A percentile compares a stretch with the other conserved stretches of the same genome.
These are phyloP conservation scores for Oryza longistaminata DNA, from an alignment of 176 grass and related monocot species.

Conservation along the genomic window DNA sequence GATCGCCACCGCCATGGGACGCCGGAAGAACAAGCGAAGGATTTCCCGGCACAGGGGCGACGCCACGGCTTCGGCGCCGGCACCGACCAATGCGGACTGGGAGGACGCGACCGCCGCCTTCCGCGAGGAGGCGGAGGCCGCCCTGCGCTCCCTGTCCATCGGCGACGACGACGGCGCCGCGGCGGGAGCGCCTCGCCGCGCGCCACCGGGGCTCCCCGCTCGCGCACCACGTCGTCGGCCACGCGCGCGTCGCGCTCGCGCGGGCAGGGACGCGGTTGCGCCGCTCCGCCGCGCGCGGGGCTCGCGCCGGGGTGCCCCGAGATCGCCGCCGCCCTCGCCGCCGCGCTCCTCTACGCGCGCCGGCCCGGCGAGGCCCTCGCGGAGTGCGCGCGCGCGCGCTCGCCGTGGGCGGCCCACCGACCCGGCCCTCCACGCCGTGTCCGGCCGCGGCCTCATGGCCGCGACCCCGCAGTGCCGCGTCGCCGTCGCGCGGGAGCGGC, in stretches of 20 bases:
- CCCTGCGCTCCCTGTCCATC: no score
- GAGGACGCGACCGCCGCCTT: no score
- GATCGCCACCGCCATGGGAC: background rate
- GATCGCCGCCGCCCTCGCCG: slow-evolving; percentile 9
- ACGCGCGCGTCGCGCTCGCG: background rate
- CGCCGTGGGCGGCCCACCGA: slow-evolving; percentile 2
- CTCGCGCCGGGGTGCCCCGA: slow-evolving; percentile 10
- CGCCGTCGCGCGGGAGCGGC: slow-evolving; percentile 4
- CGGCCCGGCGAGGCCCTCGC: background rate
- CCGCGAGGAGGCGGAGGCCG: no score
- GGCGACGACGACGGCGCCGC: no score
- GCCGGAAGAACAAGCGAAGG: background rate
- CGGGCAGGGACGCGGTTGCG: background rate
- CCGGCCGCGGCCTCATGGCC: background rate
- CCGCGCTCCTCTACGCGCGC: slow-evolving; percentile 24
- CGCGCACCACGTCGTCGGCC: slow-evolving; percentile 6
- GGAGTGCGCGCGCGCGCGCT: slow-evolving; percentile 15
- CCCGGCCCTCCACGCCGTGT: slow-evolving; percentile 7
- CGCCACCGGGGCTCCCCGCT: slow-evolving; percentile 8
- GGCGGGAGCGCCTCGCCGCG: background rate
- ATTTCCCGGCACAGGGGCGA: no score
- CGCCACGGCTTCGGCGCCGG: no score
- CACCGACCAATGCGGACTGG: background rate
- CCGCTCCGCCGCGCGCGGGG: background rate
- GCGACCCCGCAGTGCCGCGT: background rate